Conservation (phyloP, 352 stramenopile genomes). For the Phytophthora foliorum region DNA sequence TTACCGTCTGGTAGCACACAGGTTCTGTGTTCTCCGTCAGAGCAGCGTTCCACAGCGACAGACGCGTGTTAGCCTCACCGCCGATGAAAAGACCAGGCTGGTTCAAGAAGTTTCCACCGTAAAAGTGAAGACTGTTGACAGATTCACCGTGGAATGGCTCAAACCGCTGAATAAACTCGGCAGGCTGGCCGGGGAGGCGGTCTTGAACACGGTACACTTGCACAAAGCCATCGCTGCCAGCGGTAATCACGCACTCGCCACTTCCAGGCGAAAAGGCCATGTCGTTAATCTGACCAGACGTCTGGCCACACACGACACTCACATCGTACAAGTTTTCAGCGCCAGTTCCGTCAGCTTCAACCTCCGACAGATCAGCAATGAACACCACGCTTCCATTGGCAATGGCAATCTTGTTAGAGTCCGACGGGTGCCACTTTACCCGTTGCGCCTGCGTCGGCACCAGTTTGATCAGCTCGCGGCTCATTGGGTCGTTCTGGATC, state of each 20-base stretch:
- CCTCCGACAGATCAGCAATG: constrained; percentile 64
- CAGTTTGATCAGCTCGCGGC: constrained; percentile 70
- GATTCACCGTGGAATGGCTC: constrained; percentile 77
- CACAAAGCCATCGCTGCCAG: constrained; percentile 79
- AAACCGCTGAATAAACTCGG: constrained; percentile 81
- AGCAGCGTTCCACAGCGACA: constrained; percentile 54
- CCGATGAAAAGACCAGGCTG: constrained; percentile 69
- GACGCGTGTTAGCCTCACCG: constrained; percentile 67
- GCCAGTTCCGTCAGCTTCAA: constrained; percentile 46
- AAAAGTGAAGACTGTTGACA: constrained; percentile 83
- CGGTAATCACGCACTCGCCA: constrained; percentile 67
- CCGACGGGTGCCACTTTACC: constrained; percentile 85
- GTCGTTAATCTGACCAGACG: constrained; percentile 79
- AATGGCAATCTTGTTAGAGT: constrained; percentile 80
- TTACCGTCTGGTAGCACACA: constrained; percentile 73
- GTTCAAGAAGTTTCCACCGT: constrained; percentile 52
- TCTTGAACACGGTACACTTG: constrained; percentile 79
- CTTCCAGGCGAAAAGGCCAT: constrained; percentile 75
- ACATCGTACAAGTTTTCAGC: constrained; percentile 73
- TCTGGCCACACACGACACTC: constrained; percentile 78
- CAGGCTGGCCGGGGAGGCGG: constrained; percentile 55
- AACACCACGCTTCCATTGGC: constrained; percentile 74
- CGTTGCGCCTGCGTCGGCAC: constrained; percentile 68
- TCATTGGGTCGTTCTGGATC: constrained; percentile 79
- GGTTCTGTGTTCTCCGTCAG: constrained; percentile 66